Base-by-base conservation (phyloP, 805 yeast genomes). In the Candida vartiovaarae region DNA sequence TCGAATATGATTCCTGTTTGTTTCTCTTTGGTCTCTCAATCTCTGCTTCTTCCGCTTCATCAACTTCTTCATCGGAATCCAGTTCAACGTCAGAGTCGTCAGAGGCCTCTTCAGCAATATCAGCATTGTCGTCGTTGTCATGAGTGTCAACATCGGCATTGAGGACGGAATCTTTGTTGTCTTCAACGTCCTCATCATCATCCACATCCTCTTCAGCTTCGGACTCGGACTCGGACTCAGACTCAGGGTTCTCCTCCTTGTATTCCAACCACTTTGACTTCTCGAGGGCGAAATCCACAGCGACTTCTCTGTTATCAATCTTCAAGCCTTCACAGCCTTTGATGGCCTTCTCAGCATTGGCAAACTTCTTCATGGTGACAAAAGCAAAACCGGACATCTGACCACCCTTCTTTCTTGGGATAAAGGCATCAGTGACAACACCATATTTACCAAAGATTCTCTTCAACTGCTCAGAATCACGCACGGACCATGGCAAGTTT, bases 401-500 rank as follows among this genome's bases (percentile, higher is more conserved):
- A 11, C 96, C 96, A 40, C 88, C 95, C 39, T 76, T 73, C 58
- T 85, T 87, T 56, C 86, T 78, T 38, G 99, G 99, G 52, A 93
- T 87, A 53, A 80, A 78, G 0, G 91, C 95, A 57, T 89, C 96
- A 26, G 77, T 78, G 32, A 93, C 96, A 28, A 84, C 82, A 41
- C 99, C 99, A 60, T 68, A 93, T 56, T 78, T 79, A 45, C 73
- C 65, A 59, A 93, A 93, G 6, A 80, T 57, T 53, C 80, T 80
- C 57, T 75, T 80, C 56, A 93, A 70, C 43, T 76, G 79, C 4
- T 78, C 78, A 4, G 95, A 82, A 47, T 82, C 80, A 59, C 91
- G 79, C 38, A 93, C 81, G 11, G 96, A 82, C 99, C 99, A 93
- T 9, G 99, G 99, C 63, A 93, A 75, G 61, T 93, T 93, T 59